phyloP scores from a whole-genome alignment of 371 early-diverging fungal species.

The Mucor plumbeus region DNA sequence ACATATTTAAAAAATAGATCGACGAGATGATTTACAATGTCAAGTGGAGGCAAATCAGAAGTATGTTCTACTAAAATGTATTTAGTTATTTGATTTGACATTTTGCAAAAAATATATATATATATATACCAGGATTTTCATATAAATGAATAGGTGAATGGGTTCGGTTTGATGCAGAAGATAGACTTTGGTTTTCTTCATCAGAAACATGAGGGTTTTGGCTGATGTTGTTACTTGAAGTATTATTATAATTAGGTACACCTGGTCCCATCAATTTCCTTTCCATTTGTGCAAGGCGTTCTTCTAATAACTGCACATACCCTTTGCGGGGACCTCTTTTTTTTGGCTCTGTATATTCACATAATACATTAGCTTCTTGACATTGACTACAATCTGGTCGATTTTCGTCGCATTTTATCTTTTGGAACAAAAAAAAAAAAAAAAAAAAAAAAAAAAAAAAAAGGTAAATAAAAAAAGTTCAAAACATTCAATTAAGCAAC shows the following conservation, averaged over 20 bases:
- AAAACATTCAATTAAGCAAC: not conserved
- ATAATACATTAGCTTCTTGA: conserved; percentile 59
- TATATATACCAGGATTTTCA: conserved; percentile 27
- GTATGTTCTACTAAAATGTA: conserved; percentile 14
- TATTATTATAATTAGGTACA: not conserved
- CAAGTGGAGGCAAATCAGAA: conserved; percentile 45
- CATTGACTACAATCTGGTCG: conserved; percentile 83
- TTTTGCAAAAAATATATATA: not conserved
- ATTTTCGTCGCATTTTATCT: conserved; percentile 80
- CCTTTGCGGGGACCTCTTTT: conserved; percentile 84
- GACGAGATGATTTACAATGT: conserved; percentile 58
- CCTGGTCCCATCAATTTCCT: conserved; percentile 45
- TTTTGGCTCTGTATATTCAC: conserved; percentile 76
- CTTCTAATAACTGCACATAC: conserved; percentile 75
- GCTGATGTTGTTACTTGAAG: not conserved
- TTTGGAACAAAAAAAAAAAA: not conserved
- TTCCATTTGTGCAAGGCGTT: conserved; percentile 71
- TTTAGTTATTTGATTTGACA: not conserved
- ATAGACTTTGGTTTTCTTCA: conserved; percentile 11
- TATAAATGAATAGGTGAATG: conserved; percentile 27
- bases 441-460: too few species aligned
- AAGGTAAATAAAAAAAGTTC: too few species aligned
- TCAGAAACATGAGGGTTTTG: not conserved
- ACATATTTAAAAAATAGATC: conserved; percentile 62
- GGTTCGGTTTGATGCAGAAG: conserved; percentile 2